Evolutionary conservation across 352 stramenopile species (phyloP).

Genomic region (Blastocystis sp.): DNA sequence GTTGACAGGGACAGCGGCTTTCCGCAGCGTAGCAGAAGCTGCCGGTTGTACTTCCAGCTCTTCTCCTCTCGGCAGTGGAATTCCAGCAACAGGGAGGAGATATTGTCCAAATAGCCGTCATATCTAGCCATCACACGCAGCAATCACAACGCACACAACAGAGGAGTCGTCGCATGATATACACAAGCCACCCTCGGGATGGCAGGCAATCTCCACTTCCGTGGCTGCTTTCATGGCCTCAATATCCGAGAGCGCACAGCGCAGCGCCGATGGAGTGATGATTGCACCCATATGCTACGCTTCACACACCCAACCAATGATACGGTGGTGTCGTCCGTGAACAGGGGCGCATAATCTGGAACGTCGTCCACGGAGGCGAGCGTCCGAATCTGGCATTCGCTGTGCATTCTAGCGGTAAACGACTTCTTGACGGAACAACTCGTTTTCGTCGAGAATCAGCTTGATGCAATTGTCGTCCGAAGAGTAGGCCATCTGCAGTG

Average conservation of each 20-base stretch:
- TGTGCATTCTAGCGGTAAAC: conserved; percentile 46
- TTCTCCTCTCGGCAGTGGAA: conserved; percentile 61
- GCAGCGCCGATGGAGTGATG: conserved; percentile 3
- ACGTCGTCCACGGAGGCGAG: conserved; percentile 26
- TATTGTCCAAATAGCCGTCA: conserved; percentile 56
- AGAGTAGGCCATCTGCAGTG: conserved; percentile 62
- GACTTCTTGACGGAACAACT: not conserved
- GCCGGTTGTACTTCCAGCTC: conserved; percentile 55
- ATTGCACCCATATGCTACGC: conserved; percentile 24
- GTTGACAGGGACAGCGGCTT: conserved; percentile 30
- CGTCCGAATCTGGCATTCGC: conserved; percentile 56
- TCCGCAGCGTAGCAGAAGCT: conserved; percentile 2
- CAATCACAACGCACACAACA: not conserved
- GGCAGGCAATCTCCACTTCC: conserved; percentile 44
- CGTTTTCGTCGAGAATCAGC: conserved; percentile 58
- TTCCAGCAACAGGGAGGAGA: conserved; percentile 20
- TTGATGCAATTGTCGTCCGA: conserved; percentile 58
- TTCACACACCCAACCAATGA: not conserved
- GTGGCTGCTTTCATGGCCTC: conserved; percentile 43
- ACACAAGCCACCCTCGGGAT: conserved; percentile 54
- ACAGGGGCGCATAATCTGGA: conserved; percentile 38
- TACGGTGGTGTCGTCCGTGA: conserved; percentile 46
- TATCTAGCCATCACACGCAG: conserved; percentile 11
- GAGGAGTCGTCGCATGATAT: conserved; percentile 25
- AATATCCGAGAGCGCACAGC: conserved; percentile 33